Evolutionary conservation across 805 yeast species (phyloP).

Genomic region (Ogataea kodamae): DNA sequence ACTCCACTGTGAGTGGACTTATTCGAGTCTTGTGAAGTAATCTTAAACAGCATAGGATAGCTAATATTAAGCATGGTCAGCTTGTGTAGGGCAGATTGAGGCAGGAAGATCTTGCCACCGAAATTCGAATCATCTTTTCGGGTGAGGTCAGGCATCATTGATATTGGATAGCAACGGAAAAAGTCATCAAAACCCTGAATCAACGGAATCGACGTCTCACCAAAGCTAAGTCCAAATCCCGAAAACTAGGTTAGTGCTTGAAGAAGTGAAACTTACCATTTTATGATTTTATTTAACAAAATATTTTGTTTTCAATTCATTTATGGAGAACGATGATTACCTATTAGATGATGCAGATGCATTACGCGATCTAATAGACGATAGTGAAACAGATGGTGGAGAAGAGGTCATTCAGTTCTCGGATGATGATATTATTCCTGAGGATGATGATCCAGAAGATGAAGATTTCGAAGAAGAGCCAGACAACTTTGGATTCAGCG

Average conservation of each 20-base stretch:
- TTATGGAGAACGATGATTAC: slow-evolving; percentile 21
- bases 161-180: slow-evolving; percentile 88
- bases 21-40: slow-evolving; percentile 58
- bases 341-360: slow-evolving; percentile 26
- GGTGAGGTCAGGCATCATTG: slow-evolving; percentile 78
- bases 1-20: slow-evolving; percentile 86
- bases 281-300: neutral
- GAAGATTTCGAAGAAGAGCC: slow-evolving; percentile 23
- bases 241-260: slow-evolving; percentile 22
- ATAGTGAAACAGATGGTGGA: slow-evolving; percentile 20
- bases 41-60: slow-evolving; percentile 92
- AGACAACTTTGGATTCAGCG: slow-evolving; percentile 29
- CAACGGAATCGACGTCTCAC: slow-evolving; percentile 18
- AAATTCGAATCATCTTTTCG: slow-evolving; percentile 76
- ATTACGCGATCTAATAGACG: slow-evolving; percentile 26
- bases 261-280: slow-evolving; percentile 6
- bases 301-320: slow-evolving; percentile 1
- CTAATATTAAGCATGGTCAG: slow-evolving; percentile 87
- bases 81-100: slow-evolving; percentile 87
- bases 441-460: slow-evolving; percentile 29
- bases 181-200: slow-evolving; percentile 64
- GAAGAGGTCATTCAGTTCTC: slow-evolving; percentile 16
- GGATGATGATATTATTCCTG: slow-evolving; percentile 10
- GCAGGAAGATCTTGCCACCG: slow-evolving; percentile 95
- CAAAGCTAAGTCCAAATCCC: slow-evolving; percentile 23